Evolutionary conservation across 371 early-diverging fungal genomes (phyloP).

Genomic region (Vairimorpha necatrix): DNA sequence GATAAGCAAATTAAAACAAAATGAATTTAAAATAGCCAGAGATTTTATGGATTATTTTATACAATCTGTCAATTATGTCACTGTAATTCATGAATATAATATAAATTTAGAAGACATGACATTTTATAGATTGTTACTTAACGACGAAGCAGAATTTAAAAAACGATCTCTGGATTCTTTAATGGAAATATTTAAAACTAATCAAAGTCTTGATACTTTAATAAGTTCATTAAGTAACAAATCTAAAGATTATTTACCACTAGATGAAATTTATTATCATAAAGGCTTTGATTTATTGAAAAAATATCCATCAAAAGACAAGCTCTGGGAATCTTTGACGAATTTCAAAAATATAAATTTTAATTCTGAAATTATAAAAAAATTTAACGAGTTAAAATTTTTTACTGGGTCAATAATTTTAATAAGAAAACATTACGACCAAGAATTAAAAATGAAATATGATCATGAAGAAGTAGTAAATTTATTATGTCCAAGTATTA

Average conservation of each 20-base stretch:
- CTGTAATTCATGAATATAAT: slow-evolving; percentile 25
- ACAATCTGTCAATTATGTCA: slow-evolving; percentile 35
- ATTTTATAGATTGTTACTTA: slow-evolving; percentile 17
- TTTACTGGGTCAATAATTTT: slow-evolving; percentile 47
- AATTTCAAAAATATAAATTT: slow-evolving; percentile 40
- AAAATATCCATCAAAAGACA: slow-evolving; percentile 21
- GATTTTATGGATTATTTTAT: slow-evolving; percentile 35
- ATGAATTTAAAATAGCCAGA: background rate
- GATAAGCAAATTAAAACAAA: slow-evolving; percentile 19
- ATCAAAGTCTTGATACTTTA: slow-evolving; percentile 39
- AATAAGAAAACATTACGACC: slow-evolving; percentile 36
- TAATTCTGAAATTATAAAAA: slow-evolving; percentile 32
- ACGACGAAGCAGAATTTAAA: slow-evolving; percentile 37
- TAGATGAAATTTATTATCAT: slow-evolving; percentile 52
- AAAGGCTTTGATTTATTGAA: slow-evolving; percentile 46
- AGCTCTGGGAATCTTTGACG: slow-evolving; percentile 32
- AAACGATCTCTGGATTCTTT: slow-evolving; percentile 34
- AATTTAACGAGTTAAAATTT: slow-evolving; percentile 46
- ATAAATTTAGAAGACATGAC: slow-evolving; percentile 19
- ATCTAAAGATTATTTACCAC: slow-evolving; percentile 46
- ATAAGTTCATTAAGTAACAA: slow-evolving; percentile 37
- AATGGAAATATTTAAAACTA: slow-evolving; percentile 28
- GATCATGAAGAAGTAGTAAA: slow-evolving; percentile 23
- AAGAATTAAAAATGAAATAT: background rate
- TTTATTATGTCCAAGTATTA: slow-evolving; percentile 23